phyloP scores from a whole-genome alignment of 306 rosid genomes.

The Casuarina glauca region DNA sequence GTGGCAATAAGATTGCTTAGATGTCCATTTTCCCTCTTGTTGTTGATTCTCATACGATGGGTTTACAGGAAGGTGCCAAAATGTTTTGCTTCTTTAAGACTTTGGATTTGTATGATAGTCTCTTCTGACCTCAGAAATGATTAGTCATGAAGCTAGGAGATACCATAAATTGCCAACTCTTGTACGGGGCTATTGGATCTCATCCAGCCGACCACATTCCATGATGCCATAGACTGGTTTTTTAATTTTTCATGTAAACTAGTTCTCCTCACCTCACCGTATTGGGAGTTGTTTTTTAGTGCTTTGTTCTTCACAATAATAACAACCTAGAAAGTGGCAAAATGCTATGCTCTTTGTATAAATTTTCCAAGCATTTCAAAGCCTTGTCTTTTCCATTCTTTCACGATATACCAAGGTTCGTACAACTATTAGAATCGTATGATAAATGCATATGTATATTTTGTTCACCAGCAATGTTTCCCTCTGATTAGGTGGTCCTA shows the following conservation, averaged over 20 bases:
- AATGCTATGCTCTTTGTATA: neutral
- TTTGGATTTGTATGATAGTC: neutral
- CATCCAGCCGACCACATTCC: neutral
- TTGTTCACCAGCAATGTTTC: neutral
- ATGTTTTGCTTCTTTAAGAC: neutral
- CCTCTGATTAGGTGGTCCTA: neutral
- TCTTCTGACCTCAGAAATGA: neutral
- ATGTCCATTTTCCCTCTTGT: neutral
- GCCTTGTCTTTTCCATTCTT: neutral
- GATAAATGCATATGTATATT: neutral
- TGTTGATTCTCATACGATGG: neutral
- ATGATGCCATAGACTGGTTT: neutral
- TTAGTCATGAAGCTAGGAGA: neutral
- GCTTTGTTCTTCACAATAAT: neutral
- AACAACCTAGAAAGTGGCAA: neutral
- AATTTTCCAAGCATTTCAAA: neutral
- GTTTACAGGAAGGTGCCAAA: neutral
- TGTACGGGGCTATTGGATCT: neutral
- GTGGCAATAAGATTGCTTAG: slow-evolving; percentile 4
- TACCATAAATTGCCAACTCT: neutral
- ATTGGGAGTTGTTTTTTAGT: neutral
- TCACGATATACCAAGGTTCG: neutral
- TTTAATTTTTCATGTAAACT: neutral
- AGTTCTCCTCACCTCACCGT: neutral
- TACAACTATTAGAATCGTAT: neutral